Percentiles rank a stretch among this genome's conserved stretches.
phyloP scores from a whole-genome alignment of 2,329 filamentous ascomycete genomes.

The Scedosporium aurantiacum region DNA sequence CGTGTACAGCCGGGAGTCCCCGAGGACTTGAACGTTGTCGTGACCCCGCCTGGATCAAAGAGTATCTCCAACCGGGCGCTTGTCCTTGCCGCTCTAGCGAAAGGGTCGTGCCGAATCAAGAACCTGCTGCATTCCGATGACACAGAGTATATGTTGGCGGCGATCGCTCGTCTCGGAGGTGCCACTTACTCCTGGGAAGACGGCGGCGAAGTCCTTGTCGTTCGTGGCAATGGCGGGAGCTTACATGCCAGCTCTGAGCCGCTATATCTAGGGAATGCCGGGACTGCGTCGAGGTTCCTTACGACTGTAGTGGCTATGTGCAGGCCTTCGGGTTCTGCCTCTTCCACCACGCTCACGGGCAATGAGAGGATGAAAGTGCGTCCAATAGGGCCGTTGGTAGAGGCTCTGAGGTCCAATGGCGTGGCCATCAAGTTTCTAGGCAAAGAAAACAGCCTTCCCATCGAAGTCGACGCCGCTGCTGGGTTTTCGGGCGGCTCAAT shows the following conservation, averaged over 20 bases:
- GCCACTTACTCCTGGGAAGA: conserved; percentile 91
- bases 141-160: conserved; percentile 92
- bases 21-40: conserved; percentile 53
- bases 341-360: conserved; percentile 72
- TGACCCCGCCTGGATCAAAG: conserved; percentile 89
- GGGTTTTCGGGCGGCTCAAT: conserved; percentile 82
- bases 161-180: conserved; percentile 73
- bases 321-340: conserved; percentile 46
- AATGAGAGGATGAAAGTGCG: conserved; percentile 94
- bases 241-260: conserved; percentile 64
- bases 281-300: conserved; percentile 88
- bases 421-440: conserved; percentile 81
- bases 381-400: conserved; percentile 85
- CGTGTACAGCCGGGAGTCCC: conserved; percentile 64
- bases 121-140: conserved; percentile 95
- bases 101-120: conserved; percentile 75
- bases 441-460: conserved; percentile 69
- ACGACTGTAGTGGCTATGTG: conserved; percentile 86
- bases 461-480: conserved; percentile 70
- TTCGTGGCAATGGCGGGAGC: conserved; percentile 81
- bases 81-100: conserved; percentile 82
- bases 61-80: conserved; percentile 94
- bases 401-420: conserved; percentile 78
- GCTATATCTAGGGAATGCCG: conserved; percentile 91
- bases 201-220: conserved; percentile 79